These are phyloP conservation scores for Potentilla sterilis DNA, from an alignment of 306 rosid species.

Conservation along the genomic window DNA sequence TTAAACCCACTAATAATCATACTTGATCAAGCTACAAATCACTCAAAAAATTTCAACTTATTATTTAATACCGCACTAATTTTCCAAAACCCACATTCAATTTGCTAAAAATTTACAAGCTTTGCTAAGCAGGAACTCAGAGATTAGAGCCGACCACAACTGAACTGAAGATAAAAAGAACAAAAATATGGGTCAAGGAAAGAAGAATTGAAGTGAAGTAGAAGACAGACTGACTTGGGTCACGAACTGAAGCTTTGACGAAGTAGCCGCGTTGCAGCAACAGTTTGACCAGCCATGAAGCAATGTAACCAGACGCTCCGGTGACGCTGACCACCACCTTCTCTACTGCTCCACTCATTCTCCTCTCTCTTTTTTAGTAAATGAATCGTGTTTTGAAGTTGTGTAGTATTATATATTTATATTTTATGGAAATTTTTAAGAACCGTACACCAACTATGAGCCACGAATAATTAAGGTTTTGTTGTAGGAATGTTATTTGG, in stretches of 20 bases:
- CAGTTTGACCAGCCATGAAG: slow-evolving; percentile 26
- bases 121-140: not conserved
- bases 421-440: too few species aligned
- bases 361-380: not conserved
- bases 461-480: too few species aligned
- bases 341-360: not conserved
- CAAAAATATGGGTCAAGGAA: not conserved
- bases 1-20: not conserved
- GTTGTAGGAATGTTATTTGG: too few species aligned
- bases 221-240: slow-evolving; percentile 5
- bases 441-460: too few species aligned
- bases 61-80: not conserved
- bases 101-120: not conserved
- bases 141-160: too few species aligned
- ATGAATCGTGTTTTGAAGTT: too few species aligned
- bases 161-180: too few species aligned
- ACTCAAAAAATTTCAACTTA: not conserved
- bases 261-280: slow-evolving; percentile 20
- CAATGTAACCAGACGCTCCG: slow-evolving; percentile 28
- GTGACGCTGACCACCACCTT: slow-evolving; percentile 21
- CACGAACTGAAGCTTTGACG: slow-evolving; percentile 11
- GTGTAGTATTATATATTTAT: too few species aligned
- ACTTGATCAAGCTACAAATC: not conserved
- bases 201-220: not conserved
- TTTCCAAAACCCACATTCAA: not conserved